Evolutionary conservation across 768 basidiomycete genomes (phyloP), one percentile per base, ranked within the genome.

Genomic region (Cystofilobasidium bisporidii): DNA sequence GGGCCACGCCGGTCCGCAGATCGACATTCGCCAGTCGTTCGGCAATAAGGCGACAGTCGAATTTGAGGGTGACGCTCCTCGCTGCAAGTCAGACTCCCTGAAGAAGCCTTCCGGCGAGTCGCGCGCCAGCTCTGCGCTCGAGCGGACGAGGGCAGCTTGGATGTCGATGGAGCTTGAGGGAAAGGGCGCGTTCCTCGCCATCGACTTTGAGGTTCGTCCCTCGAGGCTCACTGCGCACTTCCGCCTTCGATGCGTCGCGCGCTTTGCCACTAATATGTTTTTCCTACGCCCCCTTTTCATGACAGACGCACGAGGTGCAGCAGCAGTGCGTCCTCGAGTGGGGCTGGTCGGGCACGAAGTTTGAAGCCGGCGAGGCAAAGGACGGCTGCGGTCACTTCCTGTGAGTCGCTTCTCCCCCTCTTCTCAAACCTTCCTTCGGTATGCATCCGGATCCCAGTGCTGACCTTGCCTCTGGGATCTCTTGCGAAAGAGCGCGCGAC

Each of bases 251-350:
- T n/a, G n/a, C n/a, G n/a, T n/a, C n/a, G n/a, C n/a, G n/a, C n/a
- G n/a, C n/a, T n/a, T n/a, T n/a, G n/a, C n/a, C n/a, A n/a, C n/a
- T n/a, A n/a, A n/a, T n/a, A n/a, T n/a, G n/a, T n/a, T n/a, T n/a
- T n/a, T n/a, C n/a, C n/a, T n/a, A n/a, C n/a, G n/a, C n/a, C n/a
- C n/a, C n/a, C n/a, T n/a, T n/a, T n/a, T n/a, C n/a, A n/a, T n/a
- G n/a, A 2, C n/a, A 45, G 41, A 41, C 41, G 5, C n/a, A 45
- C 43, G 26, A 41, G 26, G 24, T 45, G 26, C 60, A 30, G 41
- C 22, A 33, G 30, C 82, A 78, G 0, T 70, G 85, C 26, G 79
- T 91, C 70, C 89, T 87, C 30, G 91, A 93, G 74, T 86, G 89
- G 71, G 91, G 91, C n/a, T 91, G 84, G 81, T 83, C 84, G 71